These are phyloP conservation scores for Pontederia crassipes DNA, from an alignment of 176 grass and related monocot genomes.

Conservation along the genomic window DNA sequence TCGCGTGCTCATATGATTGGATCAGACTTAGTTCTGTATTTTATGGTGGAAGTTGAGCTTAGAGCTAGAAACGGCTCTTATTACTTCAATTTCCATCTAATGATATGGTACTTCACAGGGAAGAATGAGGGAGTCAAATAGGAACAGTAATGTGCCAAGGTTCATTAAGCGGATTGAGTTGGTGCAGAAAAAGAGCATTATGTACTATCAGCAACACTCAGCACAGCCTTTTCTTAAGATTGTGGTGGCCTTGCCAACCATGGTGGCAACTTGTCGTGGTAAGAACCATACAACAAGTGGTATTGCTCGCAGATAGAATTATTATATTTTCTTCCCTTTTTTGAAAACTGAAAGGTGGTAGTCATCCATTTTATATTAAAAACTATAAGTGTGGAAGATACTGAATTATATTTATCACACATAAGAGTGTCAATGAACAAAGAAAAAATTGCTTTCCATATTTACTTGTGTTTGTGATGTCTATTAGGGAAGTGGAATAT, in stretches of 20 bases:
- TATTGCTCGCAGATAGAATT: no score
- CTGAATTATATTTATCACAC: no score
- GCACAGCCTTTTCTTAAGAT: constrained; percentile 92
- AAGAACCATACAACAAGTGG: background rate
- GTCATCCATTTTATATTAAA: no score
- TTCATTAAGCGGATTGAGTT: constrained; percentile 83
- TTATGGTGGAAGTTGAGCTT: background rate
- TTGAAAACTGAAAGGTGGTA: background rate
- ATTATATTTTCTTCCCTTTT: background rate
- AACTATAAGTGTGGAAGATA: no score
- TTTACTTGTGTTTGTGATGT: no score
- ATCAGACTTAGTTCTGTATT: background rate
- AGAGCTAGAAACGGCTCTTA: background rate
- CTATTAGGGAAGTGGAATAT: constrained; percentile 5
- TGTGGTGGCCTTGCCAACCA: constrained; percentile 78
- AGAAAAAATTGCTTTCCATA: no score
- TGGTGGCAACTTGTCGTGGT: constrained; percentile 96
- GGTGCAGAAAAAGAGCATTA: constrained; percentile 92
- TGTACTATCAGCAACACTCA: constrained; percentile 77
- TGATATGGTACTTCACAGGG: constrained; percentile 34
- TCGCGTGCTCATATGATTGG: background rate
- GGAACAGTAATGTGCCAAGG: constrained; percentile 77
- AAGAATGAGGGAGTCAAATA: constrained; percentile 96
- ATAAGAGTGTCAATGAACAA: no score
- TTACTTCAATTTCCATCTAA: constrained; percentile 28